Base-by-base conservation (phyloP, 129 eudicot genomes). In the Helianthus tuberosus region DNA sequence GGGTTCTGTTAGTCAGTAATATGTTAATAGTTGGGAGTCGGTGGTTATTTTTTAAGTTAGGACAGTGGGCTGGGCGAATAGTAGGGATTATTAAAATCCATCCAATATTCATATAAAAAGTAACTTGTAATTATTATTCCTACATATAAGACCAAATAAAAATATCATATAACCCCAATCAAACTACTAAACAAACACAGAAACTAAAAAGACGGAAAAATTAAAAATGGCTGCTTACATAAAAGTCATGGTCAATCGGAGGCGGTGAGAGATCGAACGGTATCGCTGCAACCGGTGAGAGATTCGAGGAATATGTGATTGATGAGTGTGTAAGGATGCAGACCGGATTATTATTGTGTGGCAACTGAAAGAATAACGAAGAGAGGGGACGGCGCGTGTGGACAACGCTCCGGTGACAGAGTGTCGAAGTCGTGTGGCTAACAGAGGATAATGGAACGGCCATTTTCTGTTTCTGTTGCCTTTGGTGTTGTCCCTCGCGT, bases 221-320 rank as follows among this genome's bases (percentile, higher is more conserved):
- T 3, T 25, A 46, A 41, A 55, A 12, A 23, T 7, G 29, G 32
- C 8, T 60, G 50, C 91, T 81, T 75, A 91, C 97, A 47, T 77
- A 71, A 65, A 83, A 78, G 85, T 88, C 92, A 59, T 81, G 86
- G 76, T 91, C 96, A 71, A 89, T 91, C 20, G 96, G 97, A 69
- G 96, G 97, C 73, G 97, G 96, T 6, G 96, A 78, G 68, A 91
- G 83, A 65, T 91, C 93, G 82, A 91, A 89, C 29, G 96, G 92
- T 75, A 82, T 69, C 5, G 87, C 87, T 13, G 79, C 75, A 29
- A 29, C 44, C 7, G 63, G 58, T 58, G 44, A 61, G 16, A 32
- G 43, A 53, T 36, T 8, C 35, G 81, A 43, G 62, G 75, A 70
- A 69, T 69, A 16, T 46, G 59, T 29, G 14, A 73, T 14, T 68